Evolutionary conservation across 140 eudicot species (phyloP), one percentile per base, ranked within the genome.

Genomic region (Stevia rebaudiana): DNA sequence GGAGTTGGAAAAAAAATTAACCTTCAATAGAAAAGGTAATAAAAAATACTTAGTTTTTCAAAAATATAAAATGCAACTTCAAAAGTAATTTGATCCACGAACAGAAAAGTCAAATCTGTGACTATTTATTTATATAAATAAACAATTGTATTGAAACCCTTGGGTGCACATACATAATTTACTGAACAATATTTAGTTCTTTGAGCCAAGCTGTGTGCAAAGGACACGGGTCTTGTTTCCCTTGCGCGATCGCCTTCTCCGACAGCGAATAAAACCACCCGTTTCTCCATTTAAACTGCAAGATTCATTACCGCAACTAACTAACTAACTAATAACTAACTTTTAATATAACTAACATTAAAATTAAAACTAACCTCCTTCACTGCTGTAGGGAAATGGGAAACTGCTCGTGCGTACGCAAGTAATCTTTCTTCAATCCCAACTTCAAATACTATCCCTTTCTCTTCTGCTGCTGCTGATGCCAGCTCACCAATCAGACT

Each of bases 251-350:
- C 24, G 98, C 96, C 76, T 92, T 88, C 82, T 85, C 80, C 0
- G 98, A 81, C 3, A 92, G 86, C 25, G 95, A 88, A 82, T 88
- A 88, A 84, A 92, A 92, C 96, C 96, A 88, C 10, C 98, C 98
- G 39, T 88, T 92, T 69, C 98, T 88, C 98, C 98, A 92, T 60
- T 85, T 88, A 54, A 92, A 92, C 98, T 92, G 95, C 84, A 54
- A 66, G 21, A 60, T 74, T 10, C 16, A 24, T 24, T 22, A 47
- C 40, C 13, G 40, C 24, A 67, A 52, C n/a, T 33, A 31, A 55
- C 24, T 33, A 31, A 57, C 43, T 17, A 40, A 58, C 42, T 13
- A 13, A 61, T 13, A 13, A 61, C 25, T 28, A 28, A 28, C 2
- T 4, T 41, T 63, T 17, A 4, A 18, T 40, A 8, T 62, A 52